Conservation (phyloP, 768 basidiomycete species). For the Omphalotus guepiniiformis region DNA sequence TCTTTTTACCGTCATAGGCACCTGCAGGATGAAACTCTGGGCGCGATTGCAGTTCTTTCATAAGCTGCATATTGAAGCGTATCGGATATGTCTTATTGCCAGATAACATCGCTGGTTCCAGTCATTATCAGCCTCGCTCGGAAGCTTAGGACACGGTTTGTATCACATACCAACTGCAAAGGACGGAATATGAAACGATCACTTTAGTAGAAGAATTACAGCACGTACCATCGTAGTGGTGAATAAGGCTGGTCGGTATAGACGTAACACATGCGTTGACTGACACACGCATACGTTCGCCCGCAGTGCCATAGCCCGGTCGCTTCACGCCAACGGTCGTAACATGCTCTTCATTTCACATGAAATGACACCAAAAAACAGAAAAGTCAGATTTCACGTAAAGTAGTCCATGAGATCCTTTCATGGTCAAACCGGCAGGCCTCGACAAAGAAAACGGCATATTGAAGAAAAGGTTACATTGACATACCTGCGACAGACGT, state of each 20-base stretch:
- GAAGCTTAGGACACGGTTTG: not conserved
- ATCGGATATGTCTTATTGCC: constrained; percentile 47
- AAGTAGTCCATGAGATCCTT: too few species aligned
- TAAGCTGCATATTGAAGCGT: constrained; percentile 44
- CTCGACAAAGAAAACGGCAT: too few species aligned
- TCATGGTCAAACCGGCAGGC: too few species aligned
- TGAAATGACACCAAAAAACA: too few species aligned
- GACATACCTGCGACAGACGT: too few species aligned
- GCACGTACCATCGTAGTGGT: constrained; percentile 74
- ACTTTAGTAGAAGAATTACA: too few species aligned
- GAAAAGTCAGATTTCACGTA: too few species aligned
- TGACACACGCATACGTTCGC: constrained; percentile 30
- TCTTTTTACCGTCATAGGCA: constrained; percentile 60
- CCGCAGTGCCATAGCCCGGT: constrained; percentile 48
- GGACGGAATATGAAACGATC: too few species aligned
- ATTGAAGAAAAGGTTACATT: too few species aligned
- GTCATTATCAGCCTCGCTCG: constrained; percentile 1
- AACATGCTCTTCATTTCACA: constrained; percentile 30
- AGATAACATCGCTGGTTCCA: constrained; percentile 50
- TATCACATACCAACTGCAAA: constrained; percentile 41
- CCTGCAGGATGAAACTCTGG: constrained; percentile 45
- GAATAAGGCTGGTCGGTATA: constrained; percentile 52
- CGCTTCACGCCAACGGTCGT: constrained; percentile 61
- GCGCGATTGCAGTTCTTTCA: constrained; percentile 40
- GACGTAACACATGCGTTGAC: constrained; percentile 52